Base-by-base conservation (phyloP, 73 alveolate species). In the Paramecium pentaurelia region DNA sequence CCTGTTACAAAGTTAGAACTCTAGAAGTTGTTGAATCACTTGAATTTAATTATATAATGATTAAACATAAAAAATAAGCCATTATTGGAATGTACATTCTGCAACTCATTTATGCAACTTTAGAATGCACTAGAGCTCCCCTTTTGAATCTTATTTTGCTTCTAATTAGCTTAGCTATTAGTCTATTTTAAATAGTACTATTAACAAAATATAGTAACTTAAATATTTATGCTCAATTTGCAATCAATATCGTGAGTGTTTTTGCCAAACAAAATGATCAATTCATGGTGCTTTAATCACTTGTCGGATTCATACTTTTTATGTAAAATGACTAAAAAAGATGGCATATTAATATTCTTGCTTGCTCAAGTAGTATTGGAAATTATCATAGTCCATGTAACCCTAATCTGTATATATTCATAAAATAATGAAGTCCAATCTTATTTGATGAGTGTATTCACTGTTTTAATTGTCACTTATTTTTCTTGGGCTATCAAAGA, bases 311-410 rank as follows among this genome's bases (percentile, higher is more conserved):
- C 30, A 16, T 64, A 32, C 84, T 64, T 12, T 64, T 28, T 34
- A 28, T 64, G 84, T 6, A 64, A 34, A 64, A 34, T 64, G 42
- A 64, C 70, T 34, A 64, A 64, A 32, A 25, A 64, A 64, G 47
- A 64, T 64, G 84, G 84, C 47, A 32, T 28, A 0, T 34, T 34
- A 64, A 64, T 64, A n/a, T 64, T 28, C 47, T 64, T 34, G 47
- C 84, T 34, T 25, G 84, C 84, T 64, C 47, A 64, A 64, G 84
- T 64, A 64, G 84, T 64, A 64, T 64, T 64, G 84, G 84, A 64
- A 64, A 64, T 64, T 64, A 64, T 64, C 84, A 64, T 64, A 64
- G 84, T 64, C 84, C 47, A 64, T 32, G 84, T 64, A 10, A 64
- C 84, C 84, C 84, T 64, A 28, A 64, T 64, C 49, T 64, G 84